Evolutionary conservation across 2,329 filamentous ascomycete species (phyloP).

Genomic region (Colletotrichum graminicola): DNA sequence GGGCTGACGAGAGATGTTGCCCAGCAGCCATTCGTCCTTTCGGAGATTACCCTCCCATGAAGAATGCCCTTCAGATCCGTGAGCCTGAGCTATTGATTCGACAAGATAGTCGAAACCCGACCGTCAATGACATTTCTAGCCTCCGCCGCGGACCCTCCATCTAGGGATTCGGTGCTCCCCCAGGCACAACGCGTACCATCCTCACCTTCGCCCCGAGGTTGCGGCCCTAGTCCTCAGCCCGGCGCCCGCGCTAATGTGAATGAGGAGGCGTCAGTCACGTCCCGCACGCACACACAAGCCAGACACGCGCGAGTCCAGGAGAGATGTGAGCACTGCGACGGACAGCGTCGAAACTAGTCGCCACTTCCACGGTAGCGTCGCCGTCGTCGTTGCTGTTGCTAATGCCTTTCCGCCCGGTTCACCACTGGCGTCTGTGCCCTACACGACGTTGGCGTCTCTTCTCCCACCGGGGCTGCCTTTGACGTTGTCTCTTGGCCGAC

Average conservation of each 20-base stretch:
- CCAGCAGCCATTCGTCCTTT: neutral
- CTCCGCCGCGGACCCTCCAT: neutral
- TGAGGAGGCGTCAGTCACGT: conserved; percentile 21
- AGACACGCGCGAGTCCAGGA: neutral
- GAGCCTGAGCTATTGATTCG: neutral
- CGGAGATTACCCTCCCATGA: neutral
- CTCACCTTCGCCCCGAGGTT: conserved; percentile 9
- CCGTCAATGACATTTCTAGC: neutral
- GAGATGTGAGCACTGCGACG: conserved; percentile 3
- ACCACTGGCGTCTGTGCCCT: conserved; percentile 17
- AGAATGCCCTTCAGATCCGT: neutral
- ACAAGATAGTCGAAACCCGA: neutral
- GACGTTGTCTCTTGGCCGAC: conserved; percentile 26
- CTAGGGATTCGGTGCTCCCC: neutral
- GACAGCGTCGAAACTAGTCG: conserved; percentile 16
- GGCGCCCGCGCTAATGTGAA: conserved; percentile 41
- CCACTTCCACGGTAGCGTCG: conserved; percentile 24
- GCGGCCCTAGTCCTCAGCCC: conserved; percentile 34
- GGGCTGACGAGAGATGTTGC: neutral
- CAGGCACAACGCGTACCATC: neutral
- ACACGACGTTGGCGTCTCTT: conserved; percentile 1
- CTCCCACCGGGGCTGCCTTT: conserved; percentile 1
- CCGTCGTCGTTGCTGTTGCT: neutral
- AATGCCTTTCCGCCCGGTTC: neutral
- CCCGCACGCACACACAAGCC: neutral